phyloP scores from a whole-genome alignment of 768 basidiomycete genomes.

The Naganishia randhawae region DNA sequence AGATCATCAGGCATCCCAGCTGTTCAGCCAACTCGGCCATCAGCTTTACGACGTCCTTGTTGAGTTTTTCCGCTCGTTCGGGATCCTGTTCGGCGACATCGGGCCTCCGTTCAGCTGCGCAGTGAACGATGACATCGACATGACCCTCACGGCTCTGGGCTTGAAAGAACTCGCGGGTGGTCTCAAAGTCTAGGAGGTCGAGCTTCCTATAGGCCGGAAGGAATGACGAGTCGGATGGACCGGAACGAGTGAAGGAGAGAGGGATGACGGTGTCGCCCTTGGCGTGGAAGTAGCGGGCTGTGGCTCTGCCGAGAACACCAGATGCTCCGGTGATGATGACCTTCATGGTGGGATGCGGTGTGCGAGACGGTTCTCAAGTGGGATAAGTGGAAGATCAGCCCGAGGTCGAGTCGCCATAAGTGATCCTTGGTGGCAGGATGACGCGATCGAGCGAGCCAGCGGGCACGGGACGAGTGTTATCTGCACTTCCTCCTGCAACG shows the following conservation, averaged over 20 bases:
- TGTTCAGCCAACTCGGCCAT: conserved; percentile 66
- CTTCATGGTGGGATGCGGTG: background rate
- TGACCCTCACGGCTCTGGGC: conserved; percentile 67
- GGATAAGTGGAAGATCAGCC: too few relatives aligned
- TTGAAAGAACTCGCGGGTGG: conserved; percentile 59
- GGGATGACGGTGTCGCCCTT: conserved; percentile 58
- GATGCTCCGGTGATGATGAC: conserved; percentile 57
- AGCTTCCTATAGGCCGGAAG: conserved; percentile 58
- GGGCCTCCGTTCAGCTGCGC: conserved; percentile 88
- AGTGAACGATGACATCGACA: conserved; percentile 73
- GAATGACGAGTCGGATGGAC: conserved; percentile 56
- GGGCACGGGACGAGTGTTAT: background rate
- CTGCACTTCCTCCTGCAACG: too few relatives aligned
- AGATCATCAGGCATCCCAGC: conserved; percentile 68
- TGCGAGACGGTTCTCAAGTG: background rate
- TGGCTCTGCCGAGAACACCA: conserved; percentile 79
- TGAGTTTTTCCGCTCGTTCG: conserved; percentile 49
- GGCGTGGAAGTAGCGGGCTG: conserved; percentile 63
- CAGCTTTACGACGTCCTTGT: conserved; percentile 41
- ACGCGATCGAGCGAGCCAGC: too few relatives aligned
- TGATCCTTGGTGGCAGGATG: too few relatives aligned
- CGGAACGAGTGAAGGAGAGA: conserved; percentile 68
- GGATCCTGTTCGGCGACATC: conserved; percentile 89
- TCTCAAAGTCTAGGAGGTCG: conserved; percentile 63
- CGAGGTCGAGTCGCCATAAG: too few relatives aligned